Conservation (phyloP, 805 yeast species). For the Kuraishia floccosa region DNA sequence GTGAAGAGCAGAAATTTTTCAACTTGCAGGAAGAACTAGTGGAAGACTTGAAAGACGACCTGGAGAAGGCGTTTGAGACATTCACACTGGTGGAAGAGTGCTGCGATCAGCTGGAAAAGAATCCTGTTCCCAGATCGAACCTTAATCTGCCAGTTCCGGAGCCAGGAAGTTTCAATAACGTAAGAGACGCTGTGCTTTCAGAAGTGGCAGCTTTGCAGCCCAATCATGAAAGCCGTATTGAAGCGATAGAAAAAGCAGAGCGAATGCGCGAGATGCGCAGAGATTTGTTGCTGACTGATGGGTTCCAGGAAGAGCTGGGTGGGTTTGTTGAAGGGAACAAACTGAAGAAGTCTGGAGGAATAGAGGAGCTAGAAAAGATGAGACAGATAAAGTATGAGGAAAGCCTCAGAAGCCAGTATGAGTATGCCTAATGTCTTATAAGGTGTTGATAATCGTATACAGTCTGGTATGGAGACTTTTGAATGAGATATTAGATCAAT, state of each 20-base stretch:
- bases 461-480: no score
- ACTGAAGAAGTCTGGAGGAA: slow-evolving; percentile 78
- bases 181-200: slow-evolving; percentile 66
- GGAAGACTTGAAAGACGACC: slow-evolving; percentile 68
- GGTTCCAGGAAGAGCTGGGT: slow-evolving; percentile 78
- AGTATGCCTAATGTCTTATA: no score
- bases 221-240: slow-evolving; percentile 73
- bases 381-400: slow-evolving; percentile 61
- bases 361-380: slow-evolving; percentile 70
- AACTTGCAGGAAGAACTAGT: slow-evolving; percentile 83
- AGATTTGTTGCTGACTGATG: slow-evolving; percentile 40
- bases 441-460: no score
- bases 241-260: slow-evolving; percentile 86
- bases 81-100: slow-evolving; percentile 73
- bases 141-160: slow-evolving; percentile 25
- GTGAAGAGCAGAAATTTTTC: slow-evolving; percentile 90
- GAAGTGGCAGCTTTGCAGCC: slow-evolving; percentile 78
- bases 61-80: slow-evolving; percentile 72
- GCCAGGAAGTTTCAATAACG: slow-evolving; percentile 50
- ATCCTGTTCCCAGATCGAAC: slow-evolving; percentile 26
- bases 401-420: slow-evolving; percentile 47
- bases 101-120: slow-evolving; percentile 64
- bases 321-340: slow-evolving; percentile 72
- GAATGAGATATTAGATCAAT: no score
- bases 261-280: slow-evolving; percentile 63